Base-by-base conservation (phyloP, 371 early-diverging fungal species). In the Furculomyces boomerangus region DNA sequence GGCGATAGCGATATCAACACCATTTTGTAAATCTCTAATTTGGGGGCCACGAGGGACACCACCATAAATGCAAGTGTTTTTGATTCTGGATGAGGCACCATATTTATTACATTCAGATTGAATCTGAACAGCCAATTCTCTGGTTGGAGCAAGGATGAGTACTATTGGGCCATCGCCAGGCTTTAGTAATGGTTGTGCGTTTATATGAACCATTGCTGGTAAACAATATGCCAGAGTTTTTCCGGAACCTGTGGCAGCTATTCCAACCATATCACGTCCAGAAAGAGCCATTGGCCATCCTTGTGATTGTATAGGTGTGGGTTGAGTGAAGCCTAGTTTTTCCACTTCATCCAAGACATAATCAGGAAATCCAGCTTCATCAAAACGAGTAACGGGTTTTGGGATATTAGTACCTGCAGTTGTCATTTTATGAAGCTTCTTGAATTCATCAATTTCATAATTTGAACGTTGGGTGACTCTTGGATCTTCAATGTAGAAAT, bases 261-360 rank as follows among this genome's bases (percentile, higher is more conserved):
- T 85, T 59, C 93, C 93, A 30, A 99, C 97, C 68, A 99, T 86
- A 71, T 99, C 95, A 56, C 96, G 79, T 55, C 99, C 99, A 43
- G 83, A 83, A 32, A 99, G 79, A 14, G 98, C 98, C 96, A 96
- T 95, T 10, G 99, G 97, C 97, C 97, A 97, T 50, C 98, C 99
- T 69, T 98, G 98, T 26, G 92, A 84, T 74, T 99, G 99, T 63
- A 99, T 99, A 32, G 95, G 74, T 0, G 99, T 99, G 29, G 99
- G 99, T 3, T 71, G 70, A 25, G 74, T 70, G 73, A 93, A 99
- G 1, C 93, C 92, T 50, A 84, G 79, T 44, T 78, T 76, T 32
- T 70, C 57, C 41, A 99, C 79, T 64, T 90, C 90, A 50, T 80
- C 74, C 62, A 97, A 74, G 25, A 99, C 80, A 63, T 83, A 84